Conservation (phyloP, 306 rosid genomes). For the Gastrolobium bilobum region DNA sequence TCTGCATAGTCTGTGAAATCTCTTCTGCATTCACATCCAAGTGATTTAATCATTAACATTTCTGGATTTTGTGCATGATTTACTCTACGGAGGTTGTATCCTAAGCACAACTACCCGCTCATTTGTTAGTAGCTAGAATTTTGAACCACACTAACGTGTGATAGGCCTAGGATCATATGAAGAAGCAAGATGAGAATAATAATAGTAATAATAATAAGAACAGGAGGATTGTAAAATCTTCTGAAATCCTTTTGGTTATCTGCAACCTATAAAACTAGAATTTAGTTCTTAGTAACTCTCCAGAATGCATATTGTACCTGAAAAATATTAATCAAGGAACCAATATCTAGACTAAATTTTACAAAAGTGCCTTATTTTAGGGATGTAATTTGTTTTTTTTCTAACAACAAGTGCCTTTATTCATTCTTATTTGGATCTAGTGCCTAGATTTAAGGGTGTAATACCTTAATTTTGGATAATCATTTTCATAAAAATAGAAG, state of each 20-base stretch:
- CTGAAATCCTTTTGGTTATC: not conserved
- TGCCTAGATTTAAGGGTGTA: no score
- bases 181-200: not conserved
- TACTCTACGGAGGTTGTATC: not conserved
- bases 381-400: no score
- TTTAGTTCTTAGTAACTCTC: not conserved
- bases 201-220: not conserved
- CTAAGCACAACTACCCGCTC: not conserved
- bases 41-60: constrained; percentile 1
- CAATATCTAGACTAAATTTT: not conserved
- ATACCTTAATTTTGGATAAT: not conserved
- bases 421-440: not conserved
- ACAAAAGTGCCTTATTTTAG: not conserved
- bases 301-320: not conserved
- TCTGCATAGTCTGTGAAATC: constrained; percentile 70
- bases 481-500: not conserved
- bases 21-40: constrained; percentile 52
- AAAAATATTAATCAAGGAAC: not conserved
- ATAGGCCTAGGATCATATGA: constrained; percentile 21
- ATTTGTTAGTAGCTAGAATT: not conserved
- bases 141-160: not conserved
- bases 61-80: not conserved
- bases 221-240: not conserved
- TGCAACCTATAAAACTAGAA: not conserved
- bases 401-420: not conserved